phyloP scores from a whole-genome alignment of 805 yeast species.

The Ogataea polymorpha region DNA sequence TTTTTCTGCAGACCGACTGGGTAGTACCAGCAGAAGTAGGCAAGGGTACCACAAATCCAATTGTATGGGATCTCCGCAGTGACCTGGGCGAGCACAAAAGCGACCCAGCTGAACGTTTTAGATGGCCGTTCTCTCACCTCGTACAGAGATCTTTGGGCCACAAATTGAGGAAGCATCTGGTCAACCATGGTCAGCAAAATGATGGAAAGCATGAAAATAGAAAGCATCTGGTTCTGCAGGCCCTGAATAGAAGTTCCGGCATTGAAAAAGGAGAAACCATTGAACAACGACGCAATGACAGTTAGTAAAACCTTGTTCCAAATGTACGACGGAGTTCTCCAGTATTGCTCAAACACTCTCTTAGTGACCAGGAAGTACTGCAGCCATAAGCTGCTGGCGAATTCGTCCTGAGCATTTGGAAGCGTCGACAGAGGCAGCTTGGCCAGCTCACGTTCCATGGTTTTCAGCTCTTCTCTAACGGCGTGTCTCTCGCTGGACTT shows the following conservation, averaged over 20 bases:
- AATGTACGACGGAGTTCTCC: slow-evolving; percentile 61
- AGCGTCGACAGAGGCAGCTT: slow-evolving; percentile 33
- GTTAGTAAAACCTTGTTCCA: slow-evolving; percentile 57
- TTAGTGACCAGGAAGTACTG: slow-evolving; percentile 45
- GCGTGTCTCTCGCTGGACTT: slow-evolving; percentile 59
- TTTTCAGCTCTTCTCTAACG: slow-evolving; percentile 56
- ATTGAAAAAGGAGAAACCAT: slow-evolving; percentile 68
- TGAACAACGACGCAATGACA: slow-evolving; percentile 52
- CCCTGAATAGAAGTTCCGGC: slow-evolving; percentile 62
- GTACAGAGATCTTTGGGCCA: slow-evolving; percentile 59
- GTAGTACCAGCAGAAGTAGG: slow-evolving; percentile 65
- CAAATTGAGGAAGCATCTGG: slow-evolving; percentile 62
- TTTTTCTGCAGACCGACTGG: slow-evolving; percentile 66
- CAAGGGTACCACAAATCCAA: slow-evolving; percentile 56
- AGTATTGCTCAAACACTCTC: slow-evolving; percentile 57
- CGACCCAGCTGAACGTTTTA: slow-evolving; percentile 64
- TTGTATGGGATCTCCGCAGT: slow-evolving; percentile 68
- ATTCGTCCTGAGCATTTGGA: slow-evolving; percentile 35
- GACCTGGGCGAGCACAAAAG: slow-evolving; percentile 60
- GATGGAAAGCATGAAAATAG: slow-evolving; percentile 65
- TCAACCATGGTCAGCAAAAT: slow-evolving; percentile 55
- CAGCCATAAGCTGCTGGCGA: slow-evolving; percentile 39
- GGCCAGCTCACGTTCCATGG: slow-evolving; percentile 60
- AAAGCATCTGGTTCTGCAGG: slow-evolving; percentile 79
- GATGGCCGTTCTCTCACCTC: slow-evolving; percentile 76